phyloP scores from a whole-genome alignment of 306 rosid genomes.

The Rosa persica region DNA sequence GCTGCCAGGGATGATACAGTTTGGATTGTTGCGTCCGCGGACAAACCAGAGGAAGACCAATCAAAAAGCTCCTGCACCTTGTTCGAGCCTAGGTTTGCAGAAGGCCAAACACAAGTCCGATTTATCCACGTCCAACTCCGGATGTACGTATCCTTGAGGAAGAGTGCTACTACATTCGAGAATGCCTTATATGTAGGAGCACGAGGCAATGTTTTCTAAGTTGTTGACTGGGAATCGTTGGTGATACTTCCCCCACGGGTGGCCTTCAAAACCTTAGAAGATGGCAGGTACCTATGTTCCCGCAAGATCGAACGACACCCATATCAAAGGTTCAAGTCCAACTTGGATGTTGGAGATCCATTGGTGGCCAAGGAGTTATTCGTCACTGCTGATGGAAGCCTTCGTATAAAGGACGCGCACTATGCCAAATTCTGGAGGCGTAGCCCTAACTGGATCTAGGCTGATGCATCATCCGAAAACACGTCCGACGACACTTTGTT shows the following conservation, averaged over 20 bases:
- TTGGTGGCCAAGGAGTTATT: background rate
- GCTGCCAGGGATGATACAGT: background rate
- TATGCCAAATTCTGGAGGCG: slow-evolving; percentile 1
- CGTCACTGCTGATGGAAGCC: background rate
- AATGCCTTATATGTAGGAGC: background rate
- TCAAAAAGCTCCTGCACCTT: background rate
- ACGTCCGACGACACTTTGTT: background rate
- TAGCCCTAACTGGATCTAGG: background rate
- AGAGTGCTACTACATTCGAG: background rate
- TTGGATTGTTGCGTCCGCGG: background rate
- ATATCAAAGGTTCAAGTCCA: background rate
- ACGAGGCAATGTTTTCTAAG: background rate
- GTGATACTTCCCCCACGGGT: slow-evolving; percentile 18
- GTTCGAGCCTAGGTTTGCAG: background rate
- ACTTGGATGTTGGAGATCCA: background rate
- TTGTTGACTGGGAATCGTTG: slow-evolving; percentile 20
- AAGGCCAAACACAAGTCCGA: background rate
- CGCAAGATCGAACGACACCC: background rate
- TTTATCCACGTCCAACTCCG: background rate
- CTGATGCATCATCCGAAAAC: background rate
- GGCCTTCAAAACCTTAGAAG: slow-evolving; percentile 20
- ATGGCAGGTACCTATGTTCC: background rate
- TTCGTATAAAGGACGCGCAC: background rate
- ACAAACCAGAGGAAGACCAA: background rate
- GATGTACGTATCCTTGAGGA: background rate